These are phyloP conservation scores for Diplodia mutila DNA, from an alignment of 2,329 filamentous ascomycete genomes.

Conservation along the genomic window DNA sequence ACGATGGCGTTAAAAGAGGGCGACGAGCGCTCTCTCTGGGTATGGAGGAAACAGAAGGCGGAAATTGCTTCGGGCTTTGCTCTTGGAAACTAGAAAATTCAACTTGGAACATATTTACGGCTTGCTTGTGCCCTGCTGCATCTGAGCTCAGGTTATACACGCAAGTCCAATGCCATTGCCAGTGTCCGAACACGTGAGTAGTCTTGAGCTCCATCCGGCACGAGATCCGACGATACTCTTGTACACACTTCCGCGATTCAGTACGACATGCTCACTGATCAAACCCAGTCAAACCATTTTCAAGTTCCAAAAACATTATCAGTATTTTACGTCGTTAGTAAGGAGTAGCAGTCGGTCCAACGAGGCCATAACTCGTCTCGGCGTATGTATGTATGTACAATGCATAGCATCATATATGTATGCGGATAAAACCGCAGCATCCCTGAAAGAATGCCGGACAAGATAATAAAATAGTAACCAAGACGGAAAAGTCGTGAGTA, in stretches of 20 bases:
- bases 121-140: no score
- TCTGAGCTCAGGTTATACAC: no score
- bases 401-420: no score
- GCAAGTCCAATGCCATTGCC: no score
- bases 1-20: neutral
- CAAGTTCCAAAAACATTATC: neutral
- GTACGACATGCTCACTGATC: no score
- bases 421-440: neutral
- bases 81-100: neutral
- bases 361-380: constrained; percentile 8
- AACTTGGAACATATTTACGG: no score
- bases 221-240: no score
- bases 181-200: no score
- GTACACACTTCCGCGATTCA: no score
- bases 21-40: neutral
- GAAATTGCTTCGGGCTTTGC: neutral
- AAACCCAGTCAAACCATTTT: no score
- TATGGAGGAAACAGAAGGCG: neutral
- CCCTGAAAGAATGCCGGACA: neutral
- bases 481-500: neutral
- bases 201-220: no score
- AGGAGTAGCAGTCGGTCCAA: neutral
- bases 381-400: no score
- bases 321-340: constrained; percentile 3
- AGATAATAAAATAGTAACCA: neutral